Percentiles rank a stretch among this genome's conserved stretches.
phyloP scores from a whole-genome alignment of 2,329 filamentous ascomycete species.

The Magnaporthales sp. region DNA sequence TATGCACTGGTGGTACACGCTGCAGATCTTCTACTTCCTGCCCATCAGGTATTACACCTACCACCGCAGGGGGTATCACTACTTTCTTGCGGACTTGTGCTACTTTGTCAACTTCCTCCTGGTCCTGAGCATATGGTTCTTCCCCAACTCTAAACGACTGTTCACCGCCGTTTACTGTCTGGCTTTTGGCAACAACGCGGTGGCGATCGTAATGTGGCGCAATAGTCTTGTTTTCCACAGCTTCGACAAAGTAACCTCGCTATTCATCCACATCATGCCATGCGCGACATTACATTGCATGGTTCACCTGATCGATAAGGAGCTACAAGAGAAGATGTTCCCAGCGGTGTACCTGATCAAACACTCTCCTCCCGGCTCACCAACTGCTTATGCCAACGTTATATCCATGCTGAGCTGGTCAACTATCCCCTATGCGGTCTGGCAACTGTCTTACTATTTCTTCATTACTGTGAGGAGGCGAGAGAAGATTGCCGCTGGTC shows the following conservation, averaged over 20 bases:
- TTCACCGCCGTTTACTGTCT: slow-evolving; percentile 91
- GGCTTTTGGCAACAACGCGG: slow-evolving; percentile 91
- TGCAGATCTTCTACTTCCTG: slow-evolving; percentile 89
- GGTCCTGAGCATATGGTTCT: slow-evolving; percentile 78
- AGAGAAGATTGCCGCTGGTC: slow-evolving; percentile 90
- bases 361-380: slow-evolving; percentile 55
- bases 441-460: slow-evolving; percentile 90
- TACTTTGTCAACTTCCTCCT: slow-evolving; percentile 94
- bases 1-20: slow-evolving; percentile 90
- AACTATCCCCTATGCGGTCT: slow-evolving; percentile 82
- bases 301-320: slow-evolving; percentile 67
- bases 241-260: slow-evolving; percentile 92
- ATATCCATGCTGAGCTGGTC: slow-evolving; percentile 89
- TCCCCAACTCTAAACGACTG: slow-evolving; percentile 81
- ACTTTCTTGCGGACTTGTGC: slow-evolving; percentile 94
- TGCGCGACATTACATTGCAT: slow-evolving; percentile 89
- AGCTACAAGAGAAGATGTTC: slow-evolving; percentile 60
- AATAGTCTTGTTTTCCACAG: slow-evolving; percentile 98
- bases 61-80: slow-evolving; percentile 85
- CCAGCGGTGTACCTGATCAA: slow-evolving; percentile 82
- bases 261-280: slow-evolving; percentile 99
- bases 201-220: slow-evolving; percentile 98
- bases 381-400: slow-evolving; percentile 69
- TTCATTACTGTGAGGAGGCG: slow-evolving; percentile 91
- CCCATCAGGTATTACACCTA: slow-evolving; percentile 90